phyloP scores from a whole-genome alignment of 2,329 filamentous ascomycete genomes.

The Metarhizium sp. region DNA sequence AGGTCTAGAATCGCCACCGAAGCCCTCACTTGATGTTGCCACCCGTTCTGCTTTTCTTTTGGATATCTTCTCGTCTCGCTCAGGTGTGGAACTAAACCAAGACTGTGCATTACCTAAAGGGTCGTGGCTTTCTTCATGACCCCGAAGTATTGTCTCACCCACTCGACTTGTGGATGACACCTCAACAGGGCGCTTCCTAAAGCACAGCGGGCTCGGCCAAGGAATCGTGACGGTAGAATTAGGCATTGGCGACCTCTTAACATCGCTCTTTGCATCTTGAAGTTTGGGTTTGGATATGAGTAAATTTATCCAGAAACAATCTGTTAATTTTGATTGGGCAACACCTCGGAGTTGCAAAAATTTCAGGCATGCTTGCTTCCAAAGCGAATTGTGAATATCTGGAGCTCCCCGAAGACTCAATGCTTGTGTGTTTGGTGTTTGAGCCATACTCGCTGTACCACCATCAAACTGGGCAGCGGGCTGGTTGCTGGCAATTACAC shows the following conservation, averaged over 20 bases:
- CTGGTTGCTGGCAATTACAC: conserved; percentile 26
- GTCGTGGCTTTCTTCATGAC: conserved; percentile 35
- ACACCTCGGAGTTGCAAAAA: conserved; percentile 42
- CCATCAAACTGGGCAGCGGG: conserved; percentile 9
- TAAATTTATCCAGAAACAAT: conserved; percentile 41
- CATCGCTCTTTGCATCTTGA: conserved; percentile 31
- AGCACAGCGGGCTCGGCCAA: conserved; percentile 47
- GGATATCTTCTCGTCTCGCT: conserved; percentile 37
- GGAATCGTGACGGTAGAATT: conserved; percentile 31
- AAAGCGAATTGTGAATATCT: conserved; percentile 32
- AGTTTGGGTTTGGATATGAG: conserved; percentile 36
- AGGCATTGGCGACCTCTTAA: conserved; percentile 28
- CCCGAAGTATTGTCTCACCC: conserved; percentile 27
- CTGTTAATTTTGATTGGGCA: conserved; percentile 30
- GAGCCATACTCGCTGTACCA: conserved; percentile 28
- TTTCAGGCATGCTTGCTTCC: conserved; percentile 41
- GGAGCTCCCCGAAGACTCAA: conserved; percentile 30
- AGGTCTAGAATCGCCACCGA: conserved; percentile 32
- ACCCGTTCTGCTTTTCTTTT: conserved; percentile 44
- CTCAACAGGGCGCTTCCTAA: conserved; percentile 36
- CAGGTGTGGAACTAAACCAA: conserved; percentile 35
- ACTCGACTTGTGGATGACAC: conserved; percentile 28
- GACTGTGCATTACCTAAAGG: conserved; percentile 36
- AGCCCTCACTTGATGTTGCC: conserved; percentile 30
- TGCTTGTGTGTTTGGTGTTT: conserved; percentile 44